Percentiles rank a stretch among this genome's conserved stretches.
Evolutionary conservation across 192 early-diverging fungal species (phyloP).

Genomic region (Diversispora epigaea): DNA sequence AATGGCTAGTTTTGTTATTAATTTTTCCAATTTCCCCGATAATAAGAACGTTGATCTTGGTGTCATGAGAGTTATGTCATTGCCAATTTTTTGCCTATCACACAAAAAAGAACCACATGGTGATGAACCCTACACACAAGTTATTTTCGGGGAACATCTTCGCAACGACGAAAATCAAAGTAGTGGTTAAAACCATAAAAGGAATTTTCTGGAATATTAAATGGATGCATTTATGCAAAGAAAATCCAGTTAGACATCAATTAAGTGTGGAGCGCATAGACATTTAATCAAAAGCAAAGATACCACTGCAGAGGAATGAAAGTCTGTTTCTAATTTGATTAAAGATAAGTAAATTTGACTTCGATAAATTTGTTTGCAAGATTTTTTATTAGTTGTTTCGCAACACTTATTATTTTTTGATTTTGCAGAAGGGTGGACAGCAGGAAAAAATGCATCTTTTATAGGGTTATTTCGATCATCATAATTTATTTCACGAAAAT

Average conservation of each 20-base stretch:
- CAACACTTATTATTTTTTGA: too few species aligned
- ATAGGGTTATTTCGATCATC: slow-evolving; percentile 16
- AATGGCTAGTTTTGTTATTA: too few species aligned
- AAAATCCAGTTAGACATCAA: slow-evolving; percentile 7
- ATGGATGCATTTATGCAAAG: slow-evolving; percentile 14
- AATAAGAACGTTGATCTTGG: slow-evolving; percentile 2
- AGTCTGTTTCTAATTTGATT: neutral
- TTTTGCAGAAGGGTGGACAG: slow-evolving; percentile 9
- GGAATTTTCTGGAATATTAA: neutral
- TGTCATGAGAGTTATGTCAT: neutral
- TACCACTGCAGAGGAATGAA: too few species aligned
- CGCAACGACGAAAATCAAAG: slow-evolving; percentile 6
- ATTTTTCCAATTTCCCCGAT: too few species aligned
- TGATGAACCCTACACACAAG: slow-evolving; percentile 12
- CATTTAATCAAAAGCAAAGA: too few species aligned
- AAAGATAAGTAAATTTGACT: neutral
- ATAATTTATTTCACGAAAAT: slow-evolving; percentile 9
- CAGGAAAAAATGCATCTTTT: too few species aligned
- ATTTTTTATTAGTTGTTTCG: neutral
- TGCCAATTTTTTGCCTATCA: neutral
- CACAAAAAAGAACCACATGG: neutral
- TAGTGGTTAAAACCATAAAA: slow-evolving; percentile 11
- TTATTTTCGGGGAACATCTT: neutral
- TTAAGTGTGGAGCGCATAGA: neutral
- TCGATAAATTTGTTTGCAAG: neutral